Evolutionary conservation across 306 rosid species (phyloP), one percentile per base, ranked within the genome.

Genomic region (Malus orientalis): DNA sequence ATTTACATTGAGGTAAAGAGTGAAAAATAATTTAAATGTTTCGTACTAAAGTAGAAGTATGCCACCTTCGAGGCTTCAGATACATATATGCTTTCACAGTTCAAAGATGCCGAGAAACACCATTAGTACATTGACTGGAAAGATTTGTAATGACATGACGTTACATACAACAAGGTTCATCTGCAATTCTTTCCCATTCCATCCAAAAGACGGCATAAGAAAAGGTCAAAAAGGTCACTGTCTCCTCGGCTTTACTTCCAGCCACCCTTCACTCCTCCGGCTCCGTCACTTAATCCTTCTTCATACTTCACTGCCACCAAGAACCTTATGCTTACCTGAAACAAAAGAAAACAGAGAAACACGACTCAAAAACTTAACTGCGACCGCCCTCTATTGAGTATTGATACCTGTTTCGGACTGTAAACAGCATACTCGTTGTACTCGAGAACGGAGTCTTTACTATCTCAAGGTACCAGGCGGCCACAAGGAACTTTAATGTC

Each of bases 401-500:
- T 2, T 29, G 54, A n/a, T 86, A 91, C 97, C 93, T 85, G 92
- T 57, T 85, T 88, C 10, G 97, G 92, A 78, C 90, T 85, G 19
- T 90, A 95, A 58, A 89, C 84, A 67, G 91, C 96, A 72, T 90
- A 90, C 78, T 89, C 97, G 22, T 88, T 92, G 81, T 87, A 95
- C 51, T 95, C 96, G 66, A 92, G 67, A 13, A 87, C 81, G 58
- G 93, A 85, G 33, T 95, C 96, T 81, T 79, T 83, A 74, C 88
- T 85, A 12, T 83, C 91, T 19, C 96, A 88, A 49, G 88, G 77
- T 59, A 92, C 78, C 54, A 92, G 67, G 23, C 60, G 60, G 42
- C 97, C 99, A 60, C 87, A 89, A 7, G 98, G 97, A 73, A 95
- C 97, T 79, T 85, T 90, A 44, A 89, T 90, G 19, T 88, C 90